Conservation (phyloP, 2,329 filamentous ascomycete species). For the Teratosphaeriaceae sp. region DNA sequence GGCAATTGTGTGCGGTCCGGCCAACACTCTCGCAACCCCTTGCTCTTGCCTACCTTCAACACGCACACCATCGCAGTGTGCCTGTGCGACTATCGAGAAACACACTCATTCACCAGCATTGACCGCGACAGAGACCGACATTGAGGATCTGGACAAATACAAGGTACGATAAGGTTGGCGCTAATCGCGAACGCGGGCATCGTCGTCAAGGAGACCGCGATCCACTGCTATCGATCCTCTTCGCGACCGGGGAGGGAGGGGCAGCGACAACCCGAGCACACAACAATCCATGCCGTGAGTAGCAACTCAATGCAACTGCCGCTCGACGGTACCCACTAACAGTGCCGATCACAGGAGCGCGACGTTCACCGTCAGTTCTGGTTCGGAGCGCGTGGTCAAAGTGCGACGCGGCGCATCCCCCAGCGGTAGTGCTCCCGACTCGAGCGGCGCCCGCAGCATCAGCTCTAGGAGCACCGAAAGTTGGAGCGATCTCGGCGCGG, state of each 20-base stretch:
- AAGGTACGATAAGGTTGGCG: slow-evolving; percentile 7
- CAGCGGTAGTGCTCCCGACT: slow-evolving; percentile 24
- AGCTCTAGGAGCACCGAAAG: slow-evolving; percentile 24
- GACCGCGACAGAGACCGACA: neutral
- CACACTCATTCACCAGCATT: neutral
- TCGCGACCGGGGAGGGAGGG: neutral
- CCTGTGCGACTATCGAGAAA: too few relatives aligned
- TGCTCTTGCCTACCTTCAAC: neutral
- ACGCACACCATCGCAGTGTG: neutral
- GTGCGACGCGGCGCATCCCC: slow-evolving; percentile 21
- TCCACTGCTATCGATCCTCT: neutral
- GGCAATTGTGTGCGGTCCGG: neutral
- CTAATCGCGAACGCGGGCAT: neutral
- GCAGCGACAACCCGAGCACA: neutral
- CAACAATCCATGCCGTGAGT: slow-evolving; percentile 1
- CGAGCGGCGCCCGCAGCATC: slow-evolving; percentile 21
- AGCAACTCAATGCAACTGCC: too few relatives aligned
- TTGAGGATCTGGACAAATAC: neutral
- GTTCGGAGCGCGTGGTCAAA: slow-evolving; percentile 19
- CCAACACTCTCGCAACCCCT: neutral
- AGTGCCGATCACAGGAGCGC: slow-evolving; percentile 13
- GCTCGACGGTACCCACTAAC: slow-evolving; percentile 16
- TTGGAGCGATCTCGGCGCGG: slow-evolving; percentile 18
- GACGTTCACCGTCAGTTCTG: slow-evolving; percentile 16
- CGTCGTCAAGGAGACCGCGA: neutral